Evolutionary conservation across 1,284 basidiomycete genomes (phyloP), one percentile per base, ranked within the genome.

Genomic region (Malassezia furfur): DNA sequence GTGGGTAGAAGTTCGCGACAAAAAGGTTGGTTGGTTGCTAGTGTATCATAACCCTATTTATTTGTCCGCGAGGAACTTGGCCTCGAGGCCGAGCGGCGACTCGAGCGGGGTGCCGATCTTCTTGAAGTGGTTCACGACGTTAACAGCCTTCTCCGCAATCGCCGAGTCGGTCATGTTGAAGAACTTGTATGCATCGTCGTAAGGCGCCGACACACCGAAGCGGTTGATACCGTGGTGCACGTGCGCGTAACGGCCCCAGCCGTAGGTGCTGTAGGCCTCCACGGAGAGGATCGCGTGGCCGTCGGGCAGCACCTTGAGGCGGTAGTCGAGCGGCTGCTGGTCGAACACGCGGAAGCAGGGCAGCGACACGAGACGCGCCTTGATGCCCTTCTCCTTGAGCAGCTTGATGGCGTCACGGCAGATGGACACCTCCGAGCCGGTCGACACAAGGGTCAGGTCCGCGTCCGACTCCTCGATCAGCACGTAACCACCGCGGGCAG

Each of bases 321-420:
- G 83, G 80, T 96, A 96, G 59, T 84, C 83, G 70, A 81, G 76
- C 62, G 83, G 78, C 79, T 94, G 91, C 70, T 81, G 79, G 77
- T 93, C 87, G 76, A 96, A 96, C 62, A 88, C 82, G 63, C 85
- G 80, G 84, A 86, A 88, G 78, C 87, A 93, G 30, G 91, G 91
- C 72, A 94, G 78, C 71, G 85, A 87, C 70, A 91, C 88, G 54
- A 94, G 75, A 50, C 91, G 83, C 60, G 83, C 84, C 79, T 85
- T 88, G 78, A 89, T 74, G 50, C 70, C 74, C 59, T 70, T 63
- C 60, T 87, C 86, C 77, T 85, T 80, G 60, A 80, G 80, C 73
- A 82, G 82, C 74, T 81, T 80, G 55, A 85, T 87, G 34, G 91
- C 90, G 76, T 91, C 89, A 54, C 89, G 78, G 51, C 84, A 87